phyloP scores from a whole-genome alignment of 2,329 filamentous ascomycete species.

The Cytospora piceae region DNA sequence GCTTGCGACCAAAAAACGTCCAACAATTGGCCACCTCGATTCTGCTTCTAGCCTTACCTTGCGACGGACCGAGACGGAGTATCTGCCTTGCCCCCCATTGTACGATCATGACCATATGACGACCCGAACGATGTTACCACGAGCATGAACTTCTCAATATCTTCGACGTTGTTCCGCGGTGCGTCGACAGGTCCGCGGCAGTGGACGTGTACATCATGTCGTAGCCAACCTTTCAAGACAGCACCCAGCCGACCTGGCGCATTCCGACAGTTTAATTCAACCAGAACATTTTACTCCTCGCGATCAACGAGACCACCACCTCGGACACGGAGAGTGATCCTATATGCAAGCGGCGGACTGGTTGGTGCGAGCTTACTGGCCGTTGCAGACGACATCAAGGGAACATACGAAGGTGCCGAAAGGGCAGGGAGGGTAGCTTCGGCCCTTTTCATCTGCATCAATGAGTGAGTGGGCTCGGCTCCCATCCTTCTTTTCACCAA shows the following conservation, averaged over 20 bases:
- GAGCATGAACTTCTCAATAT: conserved; percentile 29
- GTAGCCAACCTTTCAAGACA: conserved; percentile 11
- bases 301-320: conserved; percentile 12
- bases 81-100: background rate
- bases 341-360: conserved; percentile 56
- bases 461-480: conserved; percentile 65
- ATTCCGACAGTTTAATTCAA: conserved; percentile 8
- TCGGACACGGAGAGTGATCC: conserved; percentile 43
- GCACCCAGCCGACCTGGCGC: background rate
- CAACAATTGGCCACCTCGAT: conserved; percentile 1
- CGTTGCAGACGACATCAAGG: conserved; percentile 72
- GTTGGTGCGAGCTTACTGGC: conserved; percentile 53
- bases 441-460: conserved; percentile 79
- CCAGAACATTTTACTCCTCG: conserved; percentile 18
- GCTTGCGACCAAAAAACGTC: conserved; percentile 18
- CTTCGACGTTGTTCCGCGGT: conserved; percentile 23
- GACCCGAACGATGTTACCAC: background rate
- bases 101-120: conserved; percentile 3
- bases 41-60: background rate
- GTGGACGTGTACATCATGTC: conserved; percentile 29
- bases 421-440: conserved; percentile 78
- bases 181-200: conserved; percentile 18
- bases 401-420: conserved; percentile 74
- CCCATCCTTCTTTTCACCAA: background rate
- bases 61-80: background rate